Percentiles rank a stretch among this genome's conserved stretches.
Conservation (phyloP, 1,284 basidiomycete species). For the Neonothopanus nambi region DNA sequence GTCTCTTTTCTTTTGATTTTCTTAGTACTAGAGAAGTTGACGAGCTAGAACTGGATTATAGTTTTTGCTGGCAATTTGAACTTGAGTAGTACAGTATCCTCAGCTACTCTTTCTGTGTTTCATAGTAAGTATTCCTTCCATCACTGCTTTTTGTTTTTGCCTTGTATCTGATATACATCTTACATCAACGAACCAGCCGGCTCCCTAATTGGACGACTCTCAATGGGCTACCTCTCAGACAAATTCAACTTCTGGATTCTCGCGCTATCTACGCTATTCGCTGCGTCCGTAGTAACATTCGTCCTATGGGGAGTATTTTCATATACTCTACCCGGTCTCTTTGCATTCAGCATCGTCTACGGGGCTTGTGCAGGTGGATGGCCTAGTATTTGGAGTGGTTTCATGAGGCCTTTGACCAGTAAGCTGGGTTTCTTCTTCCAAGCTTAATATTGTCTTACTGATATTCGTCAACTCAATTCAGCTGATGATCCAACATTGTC, state of each 20-base stretch:
- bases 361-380: conserved; percentile 38
- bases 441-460: conserved; percentile 15
- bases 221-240: conserved; percentile 38
- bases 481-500: conserved; percentile 6
- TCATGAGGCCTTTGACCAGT: no score
- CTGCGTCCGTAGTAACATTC: conserved; percentile 33
- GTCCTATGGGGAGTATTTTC: conserved; percentile 41
- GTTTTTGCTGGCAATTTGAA: conserved; percentile 31
- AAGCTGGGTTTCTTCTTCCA: conserved; percentile 17
- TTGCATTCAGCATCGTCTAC: conserved; percentile 36
- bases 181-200: conserved; percentile 20
- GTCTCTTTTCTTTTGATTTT: conserved; percentile 2
- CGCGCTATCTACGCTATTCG: conserved; percentile 28
- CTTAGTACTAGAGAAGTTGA: not conserved
- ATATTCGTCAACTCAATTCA: not conserved
- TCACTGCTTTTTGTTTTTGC: not conserved
- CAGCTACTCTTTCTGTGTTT: conserved; percentile 28
- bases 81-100: conserved; percentile 24
- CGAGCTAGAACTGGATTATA: conserved; percentile 25
- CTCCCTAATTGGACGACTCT: conserved; percentile 35
- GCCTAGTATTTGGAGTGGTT: conserved; percentile 9
- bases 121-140: conserved; percentile 27
- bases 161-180: not conserved
- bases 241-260: conserved; percentile 35
- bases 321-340: conserved; percentile 31